Evolutionary conservation across 352 stramenopile genomes (phyloP).

Genomic region (Phytopythium delawarense): DNA sequence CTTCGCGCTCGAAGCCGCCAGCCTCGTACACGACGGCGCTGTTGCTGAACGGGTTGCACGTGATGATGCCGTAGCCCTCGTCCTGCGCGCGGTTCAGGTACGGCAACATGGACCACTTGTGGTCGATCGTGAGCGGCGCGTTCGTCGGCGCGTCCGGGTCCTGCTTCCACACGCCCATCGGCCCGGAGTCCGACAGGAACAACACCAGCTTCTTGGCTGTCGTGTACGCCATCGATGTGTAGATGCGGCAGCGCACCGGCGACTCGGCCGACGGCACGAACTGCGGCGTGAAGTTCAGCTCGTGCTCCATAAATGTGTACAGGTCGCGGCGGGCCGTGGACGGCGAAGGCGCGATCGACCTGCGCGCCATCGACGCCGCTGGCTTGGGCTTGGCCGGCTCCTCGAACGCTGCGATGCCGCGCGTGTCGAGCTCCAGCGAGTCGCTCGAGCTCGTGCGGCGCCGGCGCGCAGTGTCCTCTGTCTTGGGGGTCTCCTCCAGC

Average conservation of each 20-base stretch:
- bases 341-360: slow-evolving; percentile 40
- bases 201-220: slow-evolving; percentile 85
- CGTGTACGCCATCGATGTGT: slow-evolving; percentile 86
- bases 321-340: slow-evolving; percentile 70
- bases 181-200: slow-evolving; percentile 83
- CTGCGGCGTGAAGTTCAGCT: slow-evolving; percentile 78
- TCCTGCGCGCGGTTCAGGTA: slow-evolving; percentile 84
- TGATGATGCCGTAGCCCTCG: slow-evolving; percentile 81
- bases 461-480: slow-evolving; percentile 35
- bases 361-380: slow-evolving; percentile 16
- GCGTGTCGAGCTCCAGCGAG: slow-evolving; percentile 74
- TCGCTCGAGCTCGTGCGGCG: slow-evolving; percentile 72
- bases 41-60: slow-evolving; percentile 88
- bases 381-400: slow-evolving; percentile 37
- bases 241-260: slow-evolving; percentile 81
- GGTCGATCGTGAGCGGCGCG: slow-evolving; percentile 50
- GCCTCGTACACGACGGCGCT: slow-evolving; percentile 87
- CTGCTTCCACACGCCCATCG: slow-evolving; percentile 82
- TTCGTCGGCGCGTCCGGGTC: slow-evolving; percentile 48
- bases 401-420: slow-evolving; percentile 72
- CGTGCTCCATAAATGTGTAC: slow-evolving; percentile 84
- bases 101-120: slow-evolving; percentile 87
- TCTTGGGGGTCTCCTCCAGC: slow-evolving; percentile 27
- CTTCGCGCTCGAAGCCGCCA: slow-evolving; percentile 78
- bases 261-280: slow-evolving; percentile 87